Evolutionary conservation across 441 rosid genomes (phyloP).

Genomic region (Bruguiera hainesii): DNA sequence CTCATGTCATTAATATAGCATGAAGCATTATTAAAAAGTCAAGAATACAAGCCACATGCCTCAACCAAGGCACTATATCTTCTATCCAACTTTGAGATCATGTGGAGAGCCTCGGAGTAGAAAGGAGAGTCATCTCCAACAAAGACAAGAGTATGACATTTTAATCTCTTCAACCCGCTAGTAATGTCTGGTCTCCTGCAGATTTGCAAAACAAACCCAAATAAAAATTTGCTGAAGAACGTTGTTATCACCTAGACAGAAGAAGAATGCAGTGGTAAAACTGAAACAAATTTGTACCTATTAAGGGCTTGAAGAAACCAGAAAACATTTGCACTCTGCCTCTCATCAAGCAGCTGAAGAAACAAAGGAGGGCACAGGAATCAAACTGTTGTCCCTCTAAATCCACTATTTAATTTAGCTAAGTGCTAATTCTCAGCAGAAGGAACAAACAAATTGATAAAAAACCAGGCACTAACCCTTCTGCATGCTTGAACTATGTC

Average conservation of each 20-base stretch:
- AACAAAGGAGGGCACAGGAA: slow-evolving; percentile 16
- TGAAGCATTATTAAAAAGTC: background rate
- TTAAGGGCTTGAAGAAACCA: slow-evolving; percentile 78
- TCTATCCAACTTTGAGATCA: slow-evolving; percentile 74
- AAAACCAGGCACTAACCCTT: slow-evolving; percentile 43
- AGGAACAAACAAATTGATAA: slow-evolving; percentile 5
- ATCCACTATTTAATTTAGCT: background rate
- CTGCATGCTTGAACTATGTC: slow-evolving; percentile 79
- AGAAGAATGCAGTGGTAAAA: background rate
- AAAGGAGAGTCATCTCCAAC: slow-evolving; percentile 82
- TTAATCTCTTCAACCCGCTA: slow-evolving; percentile 53
- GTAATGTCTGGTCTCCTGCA: slow-evolving; percentile 77
- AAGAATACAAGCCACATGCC: slow-evolving; percentile 33
- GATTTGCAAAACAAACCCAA: slow-evolving; percentile 10
- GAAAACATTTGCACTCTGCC: slow-evolving; percentile 63
- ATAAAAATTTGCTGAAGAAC: background rate
- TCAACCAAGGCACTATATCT: slow-evolving; percentile 82
- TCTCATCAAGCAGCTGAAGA: slow-evolving; percentile 70
- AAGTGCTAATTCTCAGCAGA: background rate
- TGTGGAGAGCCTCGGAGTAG: slow-evolving; percentile 71
- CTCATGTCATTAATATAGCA: background rate
- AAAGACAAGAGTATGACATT: slow-evolving; percentile 75
- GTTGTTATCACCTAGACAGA: background rate
- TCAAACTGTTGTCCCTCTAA: background rate
- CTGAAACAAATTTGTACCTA: slow-evolving; percentile 28